A percentile compares a stretch with the other conserved stretches of the same genome.
Evolutionary conservation across 2,329 filamentous ascomycete species (phyloP).

Genomic region (Colletotrichum sp.): DNA sequence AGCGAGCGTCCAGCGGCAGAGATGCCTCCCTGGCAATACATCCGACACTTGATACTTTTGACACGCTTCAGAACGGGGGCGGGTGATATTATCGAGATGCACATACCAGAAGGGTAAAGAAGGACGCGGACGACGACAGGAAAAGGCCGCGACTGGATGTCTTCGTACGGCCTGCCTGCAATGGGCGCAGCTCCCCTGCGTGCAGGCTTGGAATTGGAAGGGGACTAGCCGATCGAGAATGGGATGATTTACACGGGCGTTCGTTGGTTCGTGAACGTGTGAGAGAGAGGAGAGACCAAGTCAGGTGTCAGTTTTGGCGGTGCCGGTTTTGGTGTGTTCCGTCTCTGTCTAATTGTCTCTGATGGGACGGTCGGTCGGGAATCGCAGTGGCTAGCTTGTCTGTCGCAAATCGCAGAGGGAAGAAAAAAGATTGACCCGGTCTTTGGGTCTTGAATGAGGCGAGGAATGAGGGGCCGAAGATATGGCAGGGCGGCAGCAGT

Average conservation of each 20-base stretch:
- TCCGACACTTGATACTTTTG: not conserved
- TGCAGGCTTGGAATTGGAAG: not conserved
- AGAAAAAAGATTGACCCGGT: not conserved
- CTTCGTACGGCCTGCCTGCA: not conserved
- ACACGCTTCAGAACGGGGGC: not conserved
- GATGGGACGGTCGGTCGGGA: not conserved
- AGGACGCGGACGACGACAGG: not conserved
- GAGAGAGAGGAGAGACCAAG: not conserved
- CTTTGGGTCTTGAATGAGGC: not conserved
- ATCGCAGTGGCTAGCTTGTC: not conserved
- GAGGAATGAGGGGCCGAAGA: not conserved
- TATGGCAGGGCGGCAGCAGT: not conserved
- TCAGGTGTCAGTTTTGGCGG: not conserved
- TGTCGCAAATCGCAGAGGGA: not conserved
- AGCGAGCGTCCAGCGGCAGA: not conserved
- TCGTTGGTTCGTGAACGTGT: not conserved
- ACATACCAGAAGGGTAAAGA: slow-evolving; percentile 7
- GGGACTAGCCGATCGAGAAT: slow-evolving; percentile 6
- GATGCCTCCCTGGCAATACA: not conserved
- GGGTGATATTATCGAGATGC: slow-evolving; percentile 14
- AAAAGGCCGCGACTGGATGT: not conserved
- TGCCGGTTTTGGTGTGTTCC: not conserved
- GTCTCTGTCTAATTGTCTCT: not conserved
- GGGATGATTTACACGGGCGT: slow-evolving; percentile 16
- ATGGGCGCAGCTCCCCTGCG: slow-evolving; percentile 3